phyloP scores from a whole-genome alignment of 805 yeast genomes.

The Clavispora vitiphila region DNA sequence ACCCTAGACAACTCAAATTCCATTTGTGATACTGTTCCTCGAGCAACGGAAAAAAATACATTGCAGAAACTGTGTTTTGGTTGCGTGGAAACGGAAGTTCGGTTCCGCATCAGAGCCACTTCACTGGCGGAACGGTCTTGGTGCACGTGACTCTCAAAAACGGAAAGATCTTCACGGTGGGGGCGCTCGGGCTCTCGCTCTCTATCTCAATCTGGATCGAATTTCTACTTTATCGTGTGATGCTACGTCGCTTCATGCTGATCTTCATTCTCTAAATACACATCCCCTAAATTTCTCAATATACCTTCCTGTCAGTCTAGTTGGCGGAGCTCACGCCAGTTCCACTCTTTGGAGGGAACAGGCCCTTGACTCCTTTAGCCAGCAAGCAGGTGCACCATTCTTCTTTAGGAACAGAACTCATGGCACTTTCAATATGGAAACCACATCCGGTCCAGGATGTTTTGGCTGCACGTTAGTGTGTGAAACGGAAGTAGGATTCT shows the following conservation, averaged over 20 bases:
- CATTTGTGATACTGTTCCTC: too few species aligned
- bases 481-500: neutral
- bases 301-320: too few species aligned
- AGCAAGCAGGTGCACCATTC: slow-evolving; percentile 48
- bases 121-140: too few species aligned
- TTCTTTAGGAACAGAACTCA: slow-evolving; percentile 43
- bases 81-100: too few species aligned
- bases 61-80: too few species aligned
- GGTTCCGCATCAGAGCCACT: too few species aligned
- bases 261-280: neutral
- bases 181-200: neutral
- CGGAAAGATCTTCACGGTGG: neutral
- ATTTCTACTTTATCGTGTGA: too few species aligned
- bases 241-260: too few species aligned
- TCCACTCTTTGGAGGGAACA: slow-evolving; percentile 1
- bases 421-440: slow-evolving; percentile 40
- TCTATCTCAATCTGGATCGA: neutral
- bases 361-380: neutral
- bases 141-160: neutral
- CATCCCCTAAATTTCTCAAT: neutral
- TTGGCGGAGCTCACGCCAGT: neutral
- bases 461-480: slow-evolving; percentile 25
- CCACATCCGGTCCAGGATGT: slow-evolving; percentile 62
- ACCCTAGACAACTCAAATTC: too few species aligned
- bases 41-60: too few species aligned